A percentile compares a stretch with the other conserved stretches of the same genome.
phyloP scores from a whole-genome alignment of 1,139 yeast species.

The Schwanniomyces etchellsii region DNA sequence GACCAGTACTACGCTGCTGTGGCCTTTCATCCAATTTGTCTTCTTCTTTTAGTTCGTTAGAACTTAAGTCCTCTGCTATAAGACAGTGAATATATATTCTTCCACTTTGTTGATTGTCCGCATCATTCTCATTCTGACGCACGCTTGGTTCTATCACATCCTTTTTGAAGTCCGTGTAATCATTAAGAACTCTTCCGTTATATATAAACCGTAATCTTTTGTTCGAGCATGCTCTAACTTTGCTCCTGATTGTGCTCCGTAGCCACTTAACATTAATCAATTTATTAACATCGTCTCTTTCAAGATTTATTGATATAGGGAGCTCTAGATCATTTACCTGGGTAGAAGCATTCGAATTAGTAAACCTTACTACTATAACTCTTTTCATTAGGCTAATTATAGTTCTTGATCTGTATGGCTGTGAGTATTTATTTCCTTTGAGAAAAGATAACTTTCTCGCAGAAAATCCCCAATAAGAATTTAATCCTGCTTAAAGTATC shows the following conservation, averaged over 20 bases:
- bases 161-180: constrained; percentile 47
- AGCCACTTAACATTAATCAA: constrained; percentile 28
- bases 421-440: too few relatives aligned
- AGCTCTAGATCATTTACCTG: constrained; percentile 24
- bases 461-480: too few relatives aligned
- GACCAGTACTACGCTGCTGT: constrained; percentile 48
- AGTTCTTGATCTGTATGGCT: too few relatives aligned
- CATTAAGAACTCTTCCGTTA: constrained; percentile 66
- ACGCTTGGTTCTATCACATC: constrained; percentile 39
- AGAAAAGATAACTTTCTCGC: too few relatives aligned
- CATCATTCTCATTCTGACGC: constrained; percentile 6
- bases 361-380: constrained; percentile 25
- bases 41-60: constrained; percentile 59
- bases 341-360: constrained; percentile 19
- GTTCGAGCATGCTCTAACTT: constrained; percentile 22
- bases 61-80: constrained; percentile 62
- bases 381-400: constrained; percentile 11
- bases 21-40: constrained; percentile 50
- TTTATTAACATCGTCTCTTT: constrained; percentile 26
- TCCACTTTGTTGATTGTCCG: too few relatives aligned
- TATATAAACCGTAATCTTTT: constrained; percentile 66
- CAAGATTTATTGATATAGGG: constrained; percentile 25
- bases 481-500: too few relatives aligned
- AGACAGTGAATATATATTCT: constrained; percentile 70
- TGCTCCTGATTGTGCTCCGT: constrained; percentile 23